Base-by-base conservation (phyloP, 768 basidiomycete genomes). In the Russula griseocarnosa region DNA sequence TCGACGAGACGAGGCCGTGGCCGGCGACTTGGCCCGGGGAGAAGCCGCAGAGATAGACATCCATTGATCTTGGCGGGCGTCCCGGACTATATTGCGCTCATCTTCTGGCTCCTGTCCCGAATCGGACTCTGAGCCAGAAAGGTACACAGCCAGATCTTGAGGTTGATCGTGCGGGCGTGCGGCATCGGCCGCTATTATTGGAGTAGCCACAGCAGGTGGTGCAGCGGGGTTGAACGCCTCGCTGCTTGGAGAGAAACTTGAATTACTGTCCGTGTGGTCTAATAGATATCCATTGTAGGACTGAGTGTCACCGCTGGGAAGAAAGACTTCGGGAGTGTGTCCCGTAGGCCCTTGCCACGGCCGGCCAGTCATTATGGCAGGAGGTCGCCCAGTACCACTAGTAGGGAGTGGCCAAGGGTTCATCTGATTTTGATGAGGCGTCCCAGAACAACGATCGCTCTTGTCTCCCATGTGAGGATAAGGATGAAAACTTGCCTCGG, bases 101-200 rank as follows among this genome's bases (percentile, higher is more conserved):
- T 61, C 64, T 20, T 60, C 58, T 46, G 36, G 59, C 7, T 65
- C 60, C 32, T 56, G 55, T 28, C 59, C 64, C 11, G 64, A 61
- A 22, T 65, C 64, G 2, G 64, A 65, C 26, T 65, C 64, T 46
- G 58, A 61, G 50, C 64, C 64, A 50, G 64, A 65, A 22, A 61
- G 44, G 16, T 50, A 61, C 26, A 57, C 50, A 20, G 36, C 38
- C 24, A 59, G 18, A 47, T 60, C 58, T 50, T 32, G 58, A n/a
- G 58, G 47, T 30, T 50, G 58, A 32, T 60, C 52, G 24, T 16
- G 34, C 30, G 52, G 34, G 38, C 58, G 58, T n/a, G 36, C 46
- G 52, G 34, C 26, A 49, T 64, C 63, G n/a, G 42, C 26, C 30
- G 32, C 24, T 7, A 42, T 40, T 32, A 64, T 64, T 18, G 58